Percentiles rank a stretch among this genome's conserved stretches.
These are phyloP conservation scores for Boletus patriciae DNA, from an alignment of 768 basidiomycete genomes.

Conservation along the genomic window DNA sequence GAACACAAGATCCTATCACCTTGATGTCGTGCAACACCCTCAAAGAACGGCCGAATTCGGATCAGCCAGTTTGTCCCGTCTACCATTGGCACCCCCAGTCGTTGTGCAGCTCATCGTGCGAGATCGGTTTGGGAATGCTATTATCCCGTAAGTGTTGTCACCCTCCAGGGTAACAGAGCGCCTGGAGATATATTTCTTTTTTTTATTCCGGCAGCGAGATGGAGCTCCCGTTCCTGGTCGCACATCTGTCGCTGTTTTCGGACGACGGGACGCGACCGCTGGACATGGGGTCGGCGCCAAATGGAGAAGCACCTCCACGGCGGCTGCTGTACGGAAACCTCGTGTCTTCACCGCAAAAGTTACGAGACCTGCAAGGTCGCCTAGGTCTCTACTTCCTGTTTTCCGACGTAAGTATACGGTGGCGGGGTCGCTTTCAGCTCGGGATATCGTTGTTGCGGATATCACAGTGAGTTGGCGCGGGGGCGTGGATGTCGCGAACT, in stretches of 20 bases:
- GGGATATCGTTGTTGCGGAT: conserved; percentile 72
- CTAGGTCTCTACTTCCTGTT: conserved; percentile 87
- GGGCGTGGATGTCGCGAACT: conserved; percentile 14
- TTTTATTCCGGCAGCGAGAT: conserved; percentile 56
- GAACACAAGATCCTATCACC: conserved; percentile 61
- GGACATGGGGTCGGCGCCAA: conserved; percentile 61
- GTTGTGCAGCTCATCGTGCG: conserved; percentile 77
- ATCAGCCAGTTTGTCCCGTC: conserved; percentile 65
- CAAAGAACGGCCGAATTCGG: conserved; percentile 81
- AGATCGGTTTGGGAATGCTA: conserved; percentile 66
- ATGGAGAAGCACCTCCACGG: conserved; percentile 44
- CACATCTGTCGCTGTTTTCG: conserved; percentile 74
- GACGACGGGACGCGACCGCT: conserved; percentile 63
- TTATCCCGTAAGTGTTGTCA: conserved; percentile 69
- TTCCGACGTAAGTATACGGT: conserved; percentile 85
- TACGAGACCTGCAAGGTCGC: conserved; percentile 79
- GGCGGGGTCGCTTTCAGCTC: conserved; percentile 73
- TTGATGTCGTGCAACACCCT: conserved; percentile 86
- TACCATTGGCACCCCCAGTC: conserved; percentile 82
- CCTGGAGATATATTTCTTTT: conserved; percentile 23
- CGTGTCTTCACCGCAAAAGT: conserved; percentile 76
- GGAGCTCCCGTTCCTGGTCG: conserved; percentile 86
- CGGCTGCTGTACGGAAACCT: conserved; percentile 81
- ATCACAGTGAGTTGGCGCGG: conserved; percentile 57
- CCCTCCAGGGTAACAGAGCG: conserved; percentile 17